Evolutionary conservation across 1,284 basidiomycete species (phyloP), one percentile per base, ranked within the genome.

Genomic region (Jaminaea rosea): DNA sequence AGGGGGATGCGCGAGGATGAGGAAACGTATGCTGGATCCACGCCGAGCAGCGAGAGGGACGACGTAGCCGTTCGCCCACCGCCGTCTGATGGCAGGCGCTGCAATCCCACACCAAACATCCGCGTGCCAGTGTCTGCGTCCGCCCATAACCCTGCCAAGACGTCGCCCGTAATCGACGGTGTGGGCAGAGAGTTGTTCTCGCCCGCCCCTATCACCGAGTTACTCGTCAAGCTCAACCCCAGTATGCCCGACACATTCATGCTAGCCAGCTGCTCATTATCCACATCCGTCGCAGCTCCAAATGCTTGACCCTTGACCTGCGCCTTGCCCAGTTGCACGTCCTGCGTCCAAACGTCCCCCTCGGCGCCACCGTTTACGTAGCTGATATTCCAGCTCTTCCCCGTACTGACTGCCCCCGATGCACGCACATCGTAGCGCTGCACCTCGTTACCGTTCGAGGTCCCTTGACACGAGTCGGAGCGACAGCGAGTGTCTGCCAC

Each of bases 31-130:
- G 50, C 50, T 9, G 59, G 53, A 34, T 69, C 65, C 45, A 60
- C 59, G 27, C 55, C 61, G 46, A 59, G 62, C 17, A 68, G 53
- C 17, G 65, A 64, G 23, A 69, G 39, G 26, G 64, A 47, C 36
- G 63, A 66, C 46, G 66, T 58, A 26, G 66, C 67, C 1, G 42
- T 47, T 13, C 19, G 39, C 6, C 39, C 39, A 10, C 67, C 67
- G 19, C 67, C 67, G 24, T 68, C 61, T 45, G 65, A 62, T 19
- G 65, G 61, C 17, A 66, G 57, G 2, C 65, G 54, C 44, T 69
- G 63, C 11, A 69, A 46, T 11, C 67, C 67, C 21, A 69, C 44
- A 39, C 55, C 58, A 39, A 69, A 51, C 55, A 58, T 67, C 39
- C 65, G 53, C 21, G 59, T 47, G 8, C 60, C 60, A 1, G 49